Evolutionary conservation across 2,329 filamentous ascomycete genomes (phyloP), one percentile per base, ranked within the genome.

Genomic region (Claviceps africana): DNA sequence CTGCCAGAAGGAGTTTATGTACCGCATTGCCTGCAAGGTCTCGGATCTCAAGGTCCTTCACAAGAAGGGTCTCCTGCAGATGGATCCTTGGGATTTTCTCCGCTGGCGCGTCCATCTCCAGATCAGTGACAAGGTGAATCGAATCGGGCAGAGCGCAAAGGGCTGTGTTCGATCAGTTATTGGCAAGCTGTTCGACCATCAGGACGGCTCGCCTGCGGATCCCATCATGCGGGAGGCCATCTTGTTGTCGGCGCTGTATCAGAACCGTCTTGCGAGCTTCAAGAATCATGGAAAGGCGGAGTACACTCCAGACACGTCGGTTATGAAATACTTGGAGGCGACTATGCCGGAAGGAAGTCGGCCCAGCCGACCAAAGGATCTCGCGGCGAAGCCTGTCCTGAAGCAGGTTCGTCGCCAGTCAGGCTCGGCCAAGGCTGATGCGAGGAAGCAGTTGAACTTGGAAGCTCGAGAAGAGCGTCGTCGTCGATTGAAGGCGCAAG

Each of bases 41-140:
- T 60, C 61, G 0, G 65, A 68, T 17, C 55, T 70, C 1, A 51
- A 57, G 6, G 53, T 59, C 4, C 56, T 70, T 0, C 53, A 58
- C 4, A 46, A 54, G 1, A 55, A 47, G 6, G 54, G 58, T 4
- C 51, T 65, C 25, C 56, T 71, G 1, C 25, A 35, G 0, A 71
- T 71, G 68, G 62, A 67, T 8, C 64, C 67, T 0, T 67, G 62
- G 51, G 64, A 70, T 53, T 71, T 70, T 48, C 56, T 69, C 42
- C 60, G 68, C 19, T 70, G 66, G 67, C 59, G 66, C 21, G 55
- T 67, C 28, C 50, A 53, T 7, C 49, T 52, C 8, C 59, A 60
- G 31, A 51, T 60, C 3, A 35, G 53, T 9, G 51, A 57, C 21
- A 30, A 50, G 19, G 50, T 56, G 11, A 7, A n/a, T 19, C 28